Evolutionary conservation across 2,329 filamentous ascomycete species (phyloP).

Genomic region (Colletotrichum somersetense): DNA sequence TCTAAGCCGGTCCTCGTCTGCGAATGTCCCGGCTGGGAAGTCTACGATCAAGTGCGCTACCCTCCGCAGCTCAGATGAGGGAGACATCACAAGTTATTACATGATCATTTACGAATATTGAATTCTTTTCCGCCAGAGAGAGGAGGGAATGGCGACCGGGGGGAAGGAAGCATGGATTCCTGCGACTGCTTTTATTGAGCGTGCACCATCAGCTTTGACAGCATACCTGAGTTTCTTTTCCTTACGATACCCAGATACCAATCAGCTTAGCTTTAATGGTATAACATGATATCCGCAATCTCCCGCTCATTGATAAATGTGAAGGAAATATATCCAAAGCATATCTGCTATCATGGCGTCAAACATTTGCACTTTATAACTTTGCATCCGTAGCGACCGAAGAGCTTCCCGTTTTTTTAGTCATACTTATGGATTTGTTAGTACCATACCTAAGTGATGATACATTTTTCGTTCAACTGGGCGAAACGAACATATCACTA

Average conservation of each 20-base stretch:
- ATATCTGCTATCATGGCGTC: accelerated
- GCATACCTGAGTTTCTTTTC: slow-evolving; percentile 4
- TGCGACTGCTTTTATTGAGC: slow-evolving; percentile 2
- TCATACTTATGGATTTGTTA: too few relatives aligned
- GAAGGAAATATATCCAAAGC: neutral
- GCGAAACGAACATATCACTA: neutral
- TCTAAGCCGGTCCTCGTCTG: slow-evolving; percentile 45
- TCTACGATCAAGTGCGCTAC: neutral
- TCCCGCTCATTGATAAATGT: neutral
- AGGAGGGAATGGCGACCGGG: neutral
- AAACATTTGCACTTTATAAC: neutral
- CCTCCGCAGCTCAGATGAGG: slow-evolving; percentile 1
- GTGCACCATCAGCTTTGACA: slow-evolving; percentile 19
- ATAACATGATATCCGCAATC: slow-evolving; percentile 19
- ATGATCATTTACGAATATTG: neutral
- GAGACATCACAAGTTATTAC: neutral
- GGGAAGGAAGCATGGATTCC: neutral
- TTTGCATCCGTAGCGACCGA: neutral
- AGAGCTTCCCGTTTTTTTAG: accelerated
- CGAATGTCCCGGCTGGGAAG: neutral
- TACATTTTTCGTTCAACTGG: neutral
- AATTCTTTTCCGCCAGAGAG: neutral
- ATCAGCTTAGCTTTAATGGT: slow-evolving; percentile 34
- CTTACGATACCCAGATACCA: slow-evolving; percentile 40
- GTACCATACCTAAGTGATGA: neutral